Base-by-base conservation (phyloP, 495 filamentous ascomycete species). In the Hypomontagnella monticulosa region DNA sequence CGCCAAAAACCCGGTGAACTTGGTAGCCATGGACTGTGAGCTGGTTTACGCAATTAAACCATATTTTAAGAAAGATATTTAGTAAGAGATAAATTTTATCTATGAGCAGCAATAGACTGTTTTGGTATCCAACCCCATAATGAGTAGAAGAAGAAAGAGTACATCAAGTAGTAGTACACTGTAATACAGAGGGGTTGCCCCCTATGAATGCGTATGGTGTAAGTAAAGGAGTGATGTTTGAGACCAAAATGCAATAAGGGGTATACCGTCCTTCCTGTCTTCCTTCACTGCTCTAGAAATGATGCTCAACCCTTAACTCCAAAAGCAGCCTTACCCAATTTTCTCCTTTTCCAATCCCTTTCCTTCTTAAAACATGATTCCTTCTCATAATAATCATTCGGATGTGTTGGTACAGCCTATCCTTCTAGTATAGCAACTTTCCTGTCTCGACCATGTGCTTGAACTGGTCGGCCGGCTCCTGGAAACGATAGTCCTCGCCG, bases 391-490 rank as follows among this genome's bases (percentile, higher is more conserved):
- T 36, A 50, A 27, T 27, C 23, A 27, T 27, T 27, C 23, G 23
- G 23, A 27, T 27, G 6, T 27, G 23, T 27, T 27, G 2, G 34
- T 38, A 53, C 33, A 32, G 12, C 4, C 30, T 4, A 1, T 41
- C 18, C 9, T 10, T 33, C 56, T 71, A 78, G 33, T 79, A 76
- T 53, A 80, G 53, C 61, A 82, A 41, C 57, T 78, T 76, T 18
- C 76, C 76, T 9, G 61, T 74, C n/a, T 77, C 71, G 4, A 79
- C 71, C 75, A 82, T 72, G n/a, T 14, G n/a, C 50, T 71, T 74
- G 46, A 80, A 82, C 42, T 60, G 14, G 51, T 82, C 80, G 15
- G 70, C 18, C 2, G 81, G 81, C 70, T 79, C 75, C 18, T 61
- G 53, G 54, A 82, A 82, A 46, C 41, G 57, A 33, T 79, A 81